phyloP scores from a whole-genome alignment of 352 stramenopile species.

The Globisporangium splendens region DNA sequence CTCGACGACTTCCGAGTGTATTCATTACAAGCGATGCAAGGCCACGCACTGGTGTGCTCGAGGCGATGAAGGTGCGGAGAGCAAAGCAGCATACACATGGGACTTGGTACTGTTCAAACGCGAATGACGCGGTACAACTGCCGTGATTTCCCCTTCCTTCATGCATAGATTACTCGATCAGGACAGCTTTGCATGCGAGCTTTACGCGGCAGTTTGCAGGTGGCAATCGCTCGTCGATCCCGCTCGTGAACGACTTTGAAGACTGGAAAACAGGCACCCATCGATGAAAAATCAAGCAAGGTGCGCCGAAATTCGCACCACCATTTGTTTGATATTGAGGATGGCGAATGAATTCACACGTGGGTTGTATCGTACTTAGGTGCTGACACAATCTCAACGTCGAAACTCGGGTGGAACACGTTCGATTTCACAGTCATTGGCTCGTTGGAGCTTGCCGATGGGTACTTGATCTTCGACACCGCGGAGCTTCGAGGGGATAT shows the following conservation, averaged over 20 bases:
- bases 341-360: too few relatives aligned
- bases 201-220: conserved; percentile 82
- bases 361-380: background rate
- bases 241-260: conserved; percentile 94
- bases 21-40: conserved; percentile 93
- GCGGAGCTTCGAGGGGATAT: conserved; percentile 56
- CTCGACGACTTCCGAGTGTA: conserved; percentile 34
- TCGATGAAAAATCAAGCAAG: conserved; percentile 45
- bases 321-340: too few relatives aligned
- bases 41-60: conserved; percentile 90
- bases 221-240: conserved; percentile 61
- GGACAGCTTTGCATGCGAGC: conserved; percentile 50
- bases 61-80: conserved; percentile 60
- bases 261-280: conserved; percentile 92
- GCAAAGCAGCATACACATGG: too few relatives aligned
- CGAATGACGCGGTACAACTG: too few relatives aligned
- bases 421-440: conserved; percentile 66
- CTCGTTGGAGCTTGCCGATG: conserved; percentile 72
- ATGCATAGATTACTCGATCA: conserved; percentile 80
- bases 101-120: too few relatives aligned
- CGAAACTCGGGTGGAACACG: conserved; percentile 46
- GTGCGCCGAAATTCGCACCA: background rate
- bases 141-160: too few relatives aligned
- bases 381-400: conserved; percentile 9
- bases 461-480: conserved; percentile 74